Evolutionary conservation across 176 grass and related monocot genomes (phyloP).

Genomic region (Carex pumila): DNA sequence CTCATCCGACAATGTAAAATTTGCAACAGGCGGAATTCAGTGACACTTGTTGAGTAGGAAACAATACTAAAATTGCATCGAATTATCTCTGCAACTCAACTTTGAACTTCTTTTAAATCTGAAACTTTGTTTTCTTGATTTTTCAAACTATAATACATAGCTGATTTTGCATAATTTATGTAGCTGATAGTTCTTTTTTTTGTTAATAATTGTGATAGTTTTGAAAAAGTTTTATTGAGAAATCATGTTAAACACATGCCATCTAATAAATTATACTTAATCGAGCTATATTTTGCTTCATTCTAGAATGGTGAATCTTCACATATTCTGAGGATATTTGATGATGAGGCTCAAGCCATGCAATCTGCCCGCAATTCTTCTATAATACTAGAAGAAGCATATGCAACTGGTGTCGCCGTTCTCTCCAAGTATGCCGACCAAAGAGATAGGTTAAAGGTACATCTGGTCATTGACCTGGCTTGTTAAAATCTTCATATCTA

Average conservation of each 20-base stretch:
- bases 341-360: conserved; percentile 85
- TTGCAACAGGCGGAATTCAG: background rate
- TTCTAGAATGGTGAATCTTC: conserved; percentile 87
- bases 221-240: background rate
- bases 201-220: background rate
- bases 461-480: background rate
- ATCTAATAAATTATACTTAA: background rate
- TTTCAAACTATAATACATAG: background rate
- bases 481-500: background rate
- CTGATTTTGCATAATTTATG: background rate
- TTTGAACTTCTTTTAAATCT: background rate
- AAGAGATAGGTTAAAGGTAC: conserved; percentile 88
- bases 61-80: background rate
- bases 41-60: background rate
- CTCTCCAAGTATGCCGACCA: conserved; percentile 86
- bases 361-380: conserved; percentile 75
- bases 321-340: conserved; percentile 80
- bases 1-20: background rate
- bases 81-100: background rate
- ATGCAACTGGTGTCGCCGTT: conserved; percentile 67
- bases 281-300: background rate
- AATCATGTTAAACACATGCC: background rate
- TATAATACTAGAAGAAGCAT: conserved; percentile 82
- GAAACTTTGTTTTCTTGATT: background rate
- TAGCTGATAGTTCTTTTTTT: background rate